Base-by-base conservation (phyloP, 495 filamentous ascomycete species). In the Rhypophila decipiens region DNA sequence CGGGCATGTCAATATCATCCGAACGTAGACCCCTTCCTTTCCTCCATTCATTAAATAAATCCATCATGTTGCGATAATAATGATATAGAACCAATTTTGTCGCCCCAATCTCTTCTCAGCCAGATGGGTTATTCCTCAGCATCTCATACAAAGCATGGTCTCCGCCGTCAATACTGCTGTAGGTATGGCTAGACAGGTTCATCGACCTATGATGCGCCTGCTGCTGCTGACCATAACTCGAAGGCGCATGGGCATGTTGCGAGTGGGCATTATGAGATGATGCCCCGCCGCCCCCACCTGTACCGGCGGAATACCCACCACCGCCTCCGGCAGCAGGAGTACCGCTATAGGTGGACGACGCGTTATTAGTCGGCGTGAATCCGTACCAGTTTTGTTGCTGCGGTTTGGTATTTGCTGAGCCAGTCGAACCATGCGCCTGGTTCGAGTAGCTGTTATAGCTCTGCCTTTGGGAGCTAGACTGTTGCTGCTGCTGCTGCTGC, bases 101-200 rank as follows among this genome's bases (percentile, higher is more conserved):
- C n/a, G n/a, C n/a, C n/a, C n/a, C n/a, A n/a, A n/a, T n/a, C n/a
- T n/a, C n/a, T n/a, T n/a, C n/a, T n/a, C n/a, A n/a, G n/a, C n/a
- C n/a, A n/a, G n/a, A n/a, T n/a, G n/a, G 50, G 34, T 48, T 46
- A 15, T 24, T 53, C 35, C 51, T 35, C 29, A 64, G 35, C 46
- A 62, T 15, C 20, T 62, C 54, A 46, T 54, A 63, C 37, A 62
- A 39, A 19, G 49, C 51, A 38, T 59, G 53, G 2, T 57, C 58
- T 4, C 49, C 42, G 11, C 47, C 42, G 4, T 60, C 57, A 29
- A 65, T 63, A 42, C 57, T 59, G 33, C 51, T 56, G 38, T 65
- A 65, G 7, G 59, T 58, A 18, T 65, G 57, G 15, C 52, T 51
- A 8, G 59, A 58, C 22, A 63, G 47, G 35, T 63, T 60, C 61